phyloP scores from a whole-genome alignment of 148 eudicot species.

The Selenicereus undatus region DNA sequence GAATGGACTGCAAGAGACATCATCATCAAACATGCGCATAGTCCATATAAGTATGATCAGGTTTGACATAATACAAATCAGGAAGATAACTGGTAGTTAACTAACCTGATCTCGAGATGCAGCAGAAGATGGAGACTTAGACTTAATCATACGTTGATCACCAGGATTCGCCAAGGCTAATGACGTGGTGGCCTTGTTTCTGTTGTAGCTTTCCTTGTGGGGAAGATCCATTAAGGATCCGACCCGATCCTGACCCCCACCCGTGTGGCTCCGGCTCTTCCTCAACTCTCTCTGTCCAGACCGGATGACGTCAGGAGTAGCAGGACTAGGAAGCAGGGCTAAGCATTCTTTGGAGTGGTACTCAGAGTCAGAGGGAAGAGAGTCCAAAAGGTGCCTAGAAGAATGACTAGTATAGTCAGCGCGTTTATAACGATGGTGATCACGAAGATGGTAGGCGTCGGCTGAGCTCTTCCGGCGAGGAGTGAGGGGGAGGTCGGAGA shows the following conservation, averaged over 20 bases:
- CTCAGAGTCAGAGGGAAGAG: slow-evolving; percentile 1
- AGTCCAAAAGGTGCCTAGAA: slow-evolving; percentile 47
- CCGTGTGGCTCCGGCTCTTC: slow-evolving; percentile 2
- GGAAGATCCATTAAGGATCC: slow-evolving; percentile 22
- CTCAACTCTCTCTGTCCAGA: slow-evolving; percentile 4
- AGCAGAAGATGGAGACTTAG: slow-evolving; percentile 22
- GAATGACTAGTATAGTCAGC: slow-evolving; percentile 24
- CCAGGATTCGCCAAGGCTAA: neutral
- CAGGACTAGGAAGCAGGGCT: slow-evolving; percentile 17
- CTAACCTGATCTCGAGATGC: slow-evolving; percentile 48
- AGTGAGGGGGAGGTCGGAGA: slow-evolving; percentile 57
- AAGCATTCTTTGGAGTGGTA: neutral
- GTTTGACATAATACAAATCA: neutral
- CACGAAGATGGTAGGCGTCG: slow-evolving; percentile 37
- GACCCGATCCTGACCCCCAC: neutral
- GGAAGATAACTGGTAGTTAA: neutral
- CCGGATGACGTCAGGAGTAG: slow-evolving; percentile 16
- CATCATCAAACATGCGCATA: neutral
- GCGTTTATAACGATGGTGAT: neutral
- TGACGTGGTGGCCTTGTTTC: neutral
- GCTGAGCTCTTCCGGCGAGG: slow-evolving; percentile 65
- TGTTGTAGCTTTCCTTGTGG: slow-evolving; percentile 1
- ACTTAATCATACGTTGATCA: neutral
- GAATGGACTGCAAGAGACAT: neutral
- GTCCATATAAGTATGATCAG: no score